phyloP scores from a whole-genome alignment of 1,284 basidiomycete species.

The Volvariella surrecta region DNA sequence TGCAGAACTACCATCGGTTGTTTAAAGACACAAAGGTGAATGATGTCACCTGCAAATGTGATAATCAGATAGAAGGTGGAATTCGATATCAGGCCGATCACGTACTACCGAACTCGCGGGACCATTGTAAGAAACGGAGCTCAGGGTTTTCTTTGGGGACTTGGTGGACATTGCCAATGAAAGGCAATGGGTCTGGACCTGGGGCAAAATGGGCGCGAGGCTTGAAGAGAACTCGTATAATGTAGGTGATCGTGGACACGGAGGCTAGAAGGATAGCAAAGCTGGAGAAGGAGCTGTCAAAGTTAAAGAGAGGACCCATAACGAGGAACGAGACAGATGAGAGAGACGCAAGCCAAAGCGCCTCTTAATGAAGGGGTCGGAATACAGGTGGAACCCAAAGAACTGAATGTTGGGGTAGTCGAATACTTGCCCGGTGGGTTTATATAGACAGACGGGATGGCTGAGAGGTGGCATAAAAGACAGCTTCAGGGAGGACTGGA shows the following conservation, averaged over 20 bases:
- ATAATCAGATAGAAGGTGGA: too few species aligned
- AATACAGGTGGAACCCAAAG: too few species aligned
- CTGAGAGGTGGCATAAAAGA: too few species aligned
- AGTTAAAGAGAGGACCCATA: too few species aligned
- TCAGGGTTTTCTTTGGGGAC: slow-evolving; percentile 32
- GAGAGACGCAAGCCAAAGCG: too few species aligned
- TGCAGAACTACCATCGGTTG: slow-evolving; percentile 35
- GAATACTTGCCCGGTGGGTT: too few species aligned
- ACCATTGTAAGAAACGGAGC: slow-evolving; percentile 31
- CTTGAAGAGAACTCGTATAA: slow-evolving; percentile 15
- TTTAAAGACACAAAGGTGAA: slow-evolving; percentile 30
- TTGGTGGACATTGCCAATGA: slow-evolving; percentile 43
- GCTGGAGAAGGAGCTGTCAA: slow-evolving; percentile 7
- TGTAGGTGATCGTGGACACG: slow-evolving; percentile 12
- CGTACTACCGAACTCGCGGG: slow-evolving; percentile 26
- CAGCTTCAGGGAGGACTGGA: too few species aligned
- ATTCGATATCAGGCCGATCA: background rate
- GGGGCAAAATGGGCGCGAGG: slow-evolving; percentile 28
- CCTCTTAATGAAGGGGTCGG: too few species aligned
- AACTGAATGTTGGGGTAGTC: too few species aligned
- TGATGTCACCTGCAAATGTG: slow-evolving; percentile 27
- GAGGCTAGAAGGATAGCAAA: slow-evolving; percentile 11
- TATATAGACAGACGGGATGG: too few species aligned
- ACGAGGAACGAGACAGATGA: too few species aligned
- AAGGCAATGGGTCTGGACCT: slow-evolving; percentile 34